Percentiles rank a stretch among this genome's conserved stretches.
phyloP scores from a whole-genome alignment of 352 stramenopile genomes.

The Globisporangium acanthophoron region DNA sequence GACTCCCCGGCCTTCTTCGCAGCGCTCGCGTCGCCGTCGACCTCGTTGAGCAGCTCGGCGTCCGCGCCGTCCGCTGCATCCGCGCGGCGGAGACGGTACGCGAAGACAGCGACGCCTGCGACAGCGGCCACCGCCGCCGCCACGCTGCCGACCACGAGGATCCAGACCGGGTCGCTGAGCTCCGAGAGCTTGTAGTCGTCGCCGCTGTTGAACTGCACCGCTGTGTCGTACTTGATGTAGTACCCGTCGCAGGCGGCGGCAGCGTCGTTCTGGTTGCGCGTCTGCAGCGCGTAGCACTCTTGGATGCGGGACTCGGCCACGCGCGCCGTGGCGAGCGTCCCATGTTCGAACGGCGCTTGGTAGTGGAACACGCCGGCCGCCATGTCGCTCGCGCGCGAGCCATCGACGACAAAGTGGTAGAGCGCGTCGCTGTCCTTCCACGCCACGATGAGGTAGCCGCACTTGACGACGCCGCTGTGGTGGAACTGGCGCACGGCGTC shows the following conservation, averaged over 20 bases:
- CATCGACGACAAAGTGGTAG: slow-evolving; percentile 76
- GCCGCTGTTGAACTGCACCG: slow-evolving; percentile 44
- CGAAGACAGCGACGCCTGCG: slow-evolving; percentile 37
- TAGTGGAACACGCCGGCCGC: slow-evolving; percentile 64
- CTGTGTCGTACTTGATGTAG: slow-evolving; percentile 62
- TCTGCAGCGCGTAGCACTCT: slow-evolving; percentile 66
- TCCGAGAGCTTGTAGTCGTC: slow-evolving; percentile 57
- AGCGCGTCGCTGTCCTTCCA: slow-evolving; percentile 52
- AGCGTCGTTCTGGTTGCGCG: slow-evolving; percentile 50
- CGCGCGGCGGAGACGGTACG: slow-evolving; percentile 37
- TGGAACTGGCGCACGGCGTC: slow-evolving; percentile 52
- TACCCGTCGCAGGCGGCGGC: slow-evolving; percentile 45
- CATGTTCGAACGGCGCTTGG: slow-evolving; percentile 24
- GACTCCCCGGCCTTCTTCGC: neutral
- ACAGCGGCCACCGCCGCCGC: slow-evolving; percentile 42
- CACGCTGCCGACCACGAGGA: slow-evolving; percentile 55
- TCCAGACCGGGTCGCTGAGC: slow-evolving; percentile 42
- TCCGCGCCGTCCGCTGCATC: slow-evolving; percentile 22
- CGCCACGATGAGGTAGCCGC: slow-evolving; percentile 52
- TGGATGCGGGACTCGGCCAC: slow-evolving; percentile 34
- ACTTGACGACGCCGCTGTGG: slow-evolving; percentile 55
- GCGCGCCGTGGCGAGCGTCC: slow-evolving; percentile 20
- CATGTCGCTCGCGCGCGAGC: slow-evolving; percentile 56
- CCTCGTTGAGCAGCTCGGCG: slow-evolving; percentile 28
- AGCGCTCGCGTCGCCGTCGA: slow-evolving; percentile 19